Conservation (phyloP, 179 eudicot species). For the Drosera spatulata region DNA sequence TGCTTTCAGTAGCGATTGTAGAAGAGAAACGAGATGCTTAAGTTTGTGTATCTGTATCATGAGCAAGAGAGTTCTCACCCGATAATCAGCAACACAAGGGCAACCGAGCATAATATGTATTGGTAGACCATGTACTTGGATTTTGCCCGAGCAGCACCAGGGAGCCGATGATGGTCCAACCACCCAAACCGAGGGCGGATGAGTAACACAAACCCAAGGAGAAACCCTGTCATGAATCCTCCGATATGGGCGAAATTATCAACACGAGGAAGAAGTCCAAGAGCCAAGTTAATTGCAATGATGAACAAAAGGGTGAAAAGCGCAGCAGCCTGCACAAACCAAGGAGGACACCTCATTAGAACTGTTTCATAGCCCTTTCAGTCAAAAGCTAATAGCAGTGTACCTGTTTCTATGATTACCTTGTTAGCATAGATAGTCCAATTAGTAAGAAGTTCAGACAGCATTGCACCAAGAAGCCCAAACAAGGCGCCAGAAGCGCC, state of each 20-base stretch:
- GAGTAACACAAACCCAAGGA: conserved; percentile 77
- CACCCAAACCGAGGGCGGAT: conserved; percentile 76
- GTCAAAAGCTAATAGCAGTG: too few relatives aligned
- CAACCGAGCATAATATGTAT: conserved; percentile 31
- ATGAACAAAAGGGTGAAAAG: conserved; percentile 56
- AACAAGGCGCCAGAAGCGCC: conserved; percentile 79
- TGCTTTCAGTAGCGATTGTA: too few relatives aligned
- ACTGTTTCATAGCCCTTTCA: too few relatives aligned
- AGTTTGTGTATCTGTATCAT: too few relatives aligned
- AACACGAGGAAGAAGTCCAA: conserved; percentile 79
- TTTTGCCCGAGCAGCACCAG: conserved; percentile 24
- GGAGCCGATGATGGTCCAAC: conserved; percentile 41
- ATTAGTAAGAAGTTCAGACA: conserved; percentile 62
- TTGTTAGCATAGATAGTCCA: conserved; percentile 66
- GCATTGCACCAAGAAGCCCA: conserved; percentile 77
- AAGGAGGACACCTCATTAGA: too few relatives aligned
- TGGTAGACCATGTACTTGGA: conserved; percentile 66
- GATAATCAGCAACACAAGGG: conserved; percentile 46
- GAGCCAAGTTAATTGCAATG: conserved; percentile 56
- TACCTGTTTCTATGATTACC: conserved; percentile 12
- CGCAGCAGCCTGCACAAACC: conserved; percentile 34
- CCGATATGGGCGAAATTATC: conserved; percentile 96
- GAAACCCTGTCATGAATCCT: conserved; percentile 74
- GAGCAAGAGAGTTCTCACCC: too few relatives aligned
- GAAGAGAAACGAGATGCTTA: too few relatives aligned